Percentiles rank a stretch among this genome's conserved stretches.
Evolutionary conservation across 2,329 filamentous ascomycete genomes (phyloP).

Genomic region (Fusarium sp.): DNA sequence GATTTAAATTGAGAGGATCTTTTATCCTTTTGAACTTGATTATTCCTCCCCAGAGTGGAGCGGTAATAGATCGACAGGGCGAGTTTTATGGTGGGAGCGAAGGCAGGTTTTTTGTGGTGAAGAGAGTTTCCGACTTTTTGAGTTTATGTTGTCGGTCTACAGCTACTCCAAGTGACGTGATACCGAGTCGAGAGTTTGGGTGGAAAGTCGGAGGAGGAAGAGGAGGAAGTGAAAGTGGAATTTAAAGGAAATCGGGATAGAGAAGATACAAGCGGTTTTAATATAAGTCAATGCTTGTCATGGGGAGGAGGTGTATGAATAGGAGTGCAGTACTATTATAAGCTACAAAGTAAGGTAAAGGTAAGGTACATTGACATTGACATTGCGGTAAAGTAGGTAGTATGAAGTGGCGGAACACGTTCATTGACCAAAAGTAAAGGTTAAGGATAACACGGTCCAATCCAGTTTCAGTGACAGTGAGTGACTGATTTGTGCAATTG

Average conservation of each 20-base stretch:
- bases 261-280: constrained; percentile 27
- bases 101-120: constrained; percentile 19
- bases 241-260: constrained; percentile 11
- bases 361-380: neutral
- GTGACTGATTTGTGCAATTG: constrained; percentile 36
- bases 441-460: constrained; percentile 1
- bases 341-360: neutral
- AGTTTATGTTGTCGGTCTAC: constrained; percentile 27
- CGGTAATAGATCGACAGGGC: constrained; percentile 43
- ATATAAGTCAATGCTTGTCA: constrained; percentile 15
- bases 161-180: constrained; percentile 22
- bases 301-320: constrained; percentile 7
- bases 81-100: constrained; percentile 20
- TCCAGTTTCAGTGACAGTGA: constrained; percentile 5
- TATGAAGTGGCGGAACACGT: constrained; percentile 36
- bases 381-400: neutral
- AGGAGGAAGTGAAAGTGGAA: constrained; percentile 1
- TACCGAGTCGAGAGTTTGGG: neutral
- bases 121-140: constrained; percentile 26
- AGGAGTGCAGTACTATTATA: constrained; percentile 3
- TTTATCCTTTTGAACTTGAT: constrained; percentile 7
- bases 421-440: constrained; percentile 7
- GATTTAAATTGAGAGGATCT: constrained; percentile 18
- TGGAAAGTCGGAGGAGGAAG: neutral
- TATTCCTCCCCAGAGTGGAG: constrained; percentile 23